Conservation (phyloP, 305 asterid genomes). For the Fraxinus latifolia region DNA sequence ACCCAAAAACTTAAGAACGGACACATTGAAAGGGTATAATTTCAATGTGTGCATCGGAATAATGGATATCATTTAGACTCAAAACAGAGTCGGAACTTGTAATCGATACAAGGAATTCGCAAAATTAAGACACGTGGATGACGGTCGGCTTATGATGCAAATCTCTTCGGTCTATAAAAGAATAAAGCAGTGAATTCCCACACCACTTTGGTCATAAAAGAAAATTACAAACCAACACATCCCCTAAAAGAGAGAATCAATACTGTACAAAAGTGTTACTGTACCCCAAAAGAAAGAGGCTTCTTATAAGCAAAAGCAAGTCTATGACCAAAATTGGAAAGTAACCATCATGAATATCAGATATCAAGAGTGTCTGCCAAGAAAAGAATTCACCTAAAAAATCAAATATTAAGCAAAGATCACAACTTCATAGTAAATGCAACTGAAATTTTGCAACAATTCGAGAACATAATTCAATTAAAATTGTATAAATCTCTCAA, state of each 20-base stretch:
- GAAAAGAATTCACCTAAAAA: conserved; percentile 34
- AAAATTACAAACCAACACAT: conserved; percentile 39
- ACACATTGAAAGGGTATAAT: not conserved
- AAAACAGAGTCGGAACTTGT: not conserved
- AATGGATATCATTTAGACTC: not conserved
- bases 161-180: conserved; percentile 27
- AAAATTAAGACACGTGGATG: not conserved
- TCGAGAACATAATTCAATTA: not conserved
- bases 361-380: conserved; percentile 33
- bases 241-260: conserved; percentile 40
- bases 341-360: conserved; percentile 23
- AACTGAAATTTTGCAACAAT: conserved; percentile 5
- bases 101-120: not conserved
- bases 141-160: conserved; percentile 30
- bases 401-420: conserved; percentile 23
- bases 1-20: not conserved
- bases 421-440: conserved; percentile 4
- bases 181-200: conserved; percentile 41
- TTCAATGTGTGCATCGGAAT: not conserved
- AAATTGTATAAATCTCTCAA: not conserved
- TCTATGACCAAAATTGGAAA: conserved; percentile 23
- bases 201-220: conserved; percentile 25
- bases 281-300: conserved; percentile 33
- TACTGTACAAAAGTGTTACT: conserved; percentile 26
- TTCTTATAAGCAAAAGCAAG: conserved; percentile 53